These are phyloP conservation scores for Neofusicoccum cordaticola DNA, from an alignment of 2,329 filamentous ascomycete species.

Conservation along the genomic window DNA sequence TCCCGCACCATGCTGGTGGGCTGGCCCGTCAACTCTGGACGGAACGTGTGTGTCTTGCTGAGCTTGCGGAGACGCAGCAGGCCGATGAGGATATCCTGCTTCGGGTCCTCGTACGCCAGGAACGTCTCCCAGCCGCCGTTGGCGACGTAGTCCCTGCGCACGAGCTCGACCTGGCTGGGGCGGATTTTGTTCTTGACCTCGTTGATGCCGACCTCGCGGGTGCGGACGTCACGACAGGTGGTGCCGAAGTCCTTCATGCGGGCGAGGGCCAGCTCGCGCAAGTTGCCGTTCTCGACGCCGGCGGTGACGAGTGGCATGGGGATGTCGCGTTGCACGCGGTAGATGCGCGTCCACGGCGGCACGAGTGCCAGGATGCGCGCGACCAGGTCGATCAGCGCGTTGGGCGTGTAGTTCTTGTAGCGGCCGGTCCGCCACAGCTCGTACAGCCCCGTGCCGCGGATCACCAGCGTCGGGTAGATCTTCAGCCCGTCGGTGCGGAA, in stretches of 20 bases:
- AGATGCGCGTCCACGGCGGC: slow-evolving; percentile 97
- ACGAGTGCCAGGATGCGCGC: slow-evolving; percentile 93
- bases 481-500: slow-evolving; percentile 97
- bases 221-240: slow-evolving; percentile 91
- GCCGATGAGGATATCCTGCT: slow-evolving; percentile 95
- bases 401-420: slow-evolving; percentile 98
- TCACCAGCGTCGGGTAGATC: slow-evolving; percentile 96
- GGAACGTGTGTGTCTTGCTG: slow-evolving; percentile 85
- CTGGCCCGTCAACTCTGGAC: slow-evolving; percentile 79
- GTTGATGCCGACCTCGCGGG: slow-evolving; percentile 95
- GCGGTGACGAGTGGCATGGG: slow-evolving; percentile 99
- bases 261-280: slow-evolving; percentile 89
- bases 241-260: slow-evolving; percentile 99
- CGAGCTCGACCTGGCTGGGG: slow-evolving; percentile 91
- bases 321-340: slow-evolving; percentile 96
- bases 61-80: slow-evolving; percentile 87
- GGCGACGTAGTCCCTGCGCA: slow-evolving; percentile 88
- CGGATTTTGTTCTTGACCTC: slow-evolving; percentile 99
- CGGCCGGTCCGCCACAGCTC: slow-evolving; percentile 95
- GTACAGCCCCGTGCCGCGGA: slow-evolving; percentile 92
- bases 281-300: slow-evolving; percentile 94
- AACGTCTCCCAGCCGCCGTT: slow-evolving; percentile 99
- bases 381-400: slow-evolving; percentile 91
- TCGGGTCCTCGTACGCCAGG: slow-evolving; percentile 94
- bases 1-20: slow-evolving; percentile 90